These are phyloP conservation scores for Fusarium neocosmosporiellum DNA, from an alignment of 2,329 filamentous ascomycete genomes.

Conservation along the genomic window DNA sequence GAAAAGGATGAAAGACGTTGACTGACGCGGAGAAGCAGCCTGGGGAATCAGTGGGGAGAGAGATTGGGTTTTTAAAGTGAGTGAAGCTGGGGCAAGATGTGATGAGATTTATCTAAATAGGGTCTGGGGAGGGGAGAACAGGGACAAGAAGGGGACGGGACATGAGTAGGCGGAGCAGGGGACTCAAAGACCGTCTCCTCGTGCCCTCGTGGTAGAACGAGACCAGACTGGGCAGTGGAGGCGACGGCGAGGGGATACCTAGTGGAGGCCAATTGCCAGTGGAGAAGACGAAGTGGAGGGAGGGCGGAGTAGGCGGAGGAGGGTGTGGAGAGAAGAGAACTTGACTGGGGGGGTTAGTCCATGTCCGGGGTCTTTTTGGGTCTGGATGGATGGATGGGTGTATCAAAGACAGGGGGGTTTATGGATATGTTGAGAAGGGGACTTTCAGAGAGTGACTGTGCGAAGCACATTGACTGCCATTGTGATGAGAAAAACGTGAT, in stretches of 20 bases:
- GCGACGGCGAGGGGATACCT: conserved; percentile 5
- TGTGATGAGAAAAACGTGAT: conserved; percentile 1
- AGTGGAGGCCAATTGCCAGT: conserved; percentile 18
- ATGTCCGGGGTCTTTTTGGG: conserved; percentile 26
- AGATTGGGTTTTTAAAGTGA: conserved; percentile 41
- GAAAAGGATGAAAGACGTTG: conserved; percentile 5
- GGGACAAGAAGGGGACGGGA: conserved; percentile 5
- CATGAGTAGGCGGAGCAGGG: conserved; percentile 13
- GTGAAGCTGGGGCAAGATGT: conserved; percentile 21
- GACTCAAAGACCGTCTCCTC: conserved; percentile 12
- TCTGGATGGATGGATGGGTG: conserved; percentile 26
- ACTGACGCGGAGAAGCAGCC: conserved; percentile 20
- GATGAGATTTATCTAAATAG: conserved; percentile 22
- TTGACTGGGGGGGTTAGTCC: conserved; percentile 20
- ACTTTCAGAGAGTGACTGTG: conserved; percentile 4
- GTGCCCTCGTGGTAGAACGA: conserved; percentile 1
- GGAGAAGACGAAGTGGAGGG: conserved; percentile 34
- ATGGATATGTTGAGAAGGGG: conserved; percentile 18
- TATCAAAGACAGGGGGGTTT: conserved; percentile 20
- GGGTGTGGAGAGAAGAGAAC: conserved; percentile 30
- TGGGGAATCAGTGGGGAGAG: conserved; percentile 33
- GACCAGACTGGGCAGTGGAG: conserved; percentile 16
- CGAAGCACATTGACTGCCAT: conserved; percentile 3
- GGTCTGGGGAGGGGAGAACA: conserved; percentile 23
- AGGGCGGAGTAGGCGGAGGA: conserved; percentile 36